These are phyloP conservation scores for Daldinia concentrica DNA, from an alignment of 495 filamentous ascomycete species.

Conservation along the genomic window DNA sequence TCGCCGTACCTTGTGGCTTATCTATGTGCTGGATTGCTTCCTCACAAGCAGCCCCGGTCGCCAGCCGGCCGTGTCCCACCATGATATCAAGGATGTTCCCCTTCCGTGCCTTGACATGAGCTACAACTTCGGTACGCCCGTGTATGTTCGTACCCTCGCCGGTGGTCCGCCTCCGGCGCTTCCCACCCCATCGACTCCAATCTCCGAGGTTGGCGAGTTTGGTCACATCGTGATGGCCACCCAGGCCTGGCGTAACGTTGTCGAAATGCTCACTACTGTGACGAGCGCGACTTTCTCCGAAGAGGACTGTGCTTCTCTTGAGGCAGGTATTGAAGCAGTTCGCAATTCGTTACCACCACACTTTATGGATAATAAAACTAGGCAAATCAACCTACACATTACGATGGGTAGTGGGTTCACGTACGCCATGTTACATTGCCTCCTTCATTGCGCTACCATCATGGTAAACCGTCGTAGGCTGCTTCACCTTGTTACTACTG, in stretches of 20 bases:
- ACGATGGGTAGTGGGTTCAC: constrained; percentile 63
- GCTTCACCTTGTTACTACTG: constrained; percentile 57
- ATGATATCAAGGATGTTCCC: constrained; percentile 57
- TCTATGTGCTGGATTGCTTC: constrained; percentile 63
- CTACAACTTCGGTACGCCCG: constrained; percentile 60
- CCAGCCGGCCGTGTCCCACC: constrained; percentile 56
- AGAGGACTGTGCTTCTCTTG: constrained; percentile 53
- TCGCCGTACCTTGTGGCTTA: constrained; percentile 61
- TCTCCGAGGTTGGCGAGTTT: constrained; percentile 60
- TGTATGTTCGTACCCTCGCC: constrained; percentile 56
- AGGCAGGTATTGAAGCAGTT: constrained; percentile 57
- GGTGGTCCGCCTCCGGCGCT: constrained; percentile 50
- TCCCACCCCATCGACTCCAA: constrained; percentile 44
- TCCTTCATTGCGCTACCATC: constrained; percentile 61
- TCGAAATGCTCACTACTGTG: constrained; percentile 61
- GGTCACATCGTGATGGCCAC: constrained; percentile 62
- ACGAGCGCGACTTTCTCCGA: constrained; percentile 57
- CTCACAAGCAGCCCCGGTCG: constrained; percentile 64
- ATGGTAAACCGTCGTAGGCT: constrained; percentile 63
- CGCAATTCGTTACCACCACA: constrained; percentile 57
- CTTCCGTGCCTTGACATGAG: constrained; percentile 61
- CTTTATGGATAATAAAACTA: constrained; percentile 61
- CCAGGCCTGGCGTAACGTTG: constrained; percentile 61
- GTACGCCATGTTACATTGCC: constrained; percentile 61
- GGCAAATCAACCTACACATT: constrained; percentile 61